Evolutionary conservation across 495 filamentous ascomycete species (phyloP).

Genomic region (Aspergillus cristatus): DNA sequence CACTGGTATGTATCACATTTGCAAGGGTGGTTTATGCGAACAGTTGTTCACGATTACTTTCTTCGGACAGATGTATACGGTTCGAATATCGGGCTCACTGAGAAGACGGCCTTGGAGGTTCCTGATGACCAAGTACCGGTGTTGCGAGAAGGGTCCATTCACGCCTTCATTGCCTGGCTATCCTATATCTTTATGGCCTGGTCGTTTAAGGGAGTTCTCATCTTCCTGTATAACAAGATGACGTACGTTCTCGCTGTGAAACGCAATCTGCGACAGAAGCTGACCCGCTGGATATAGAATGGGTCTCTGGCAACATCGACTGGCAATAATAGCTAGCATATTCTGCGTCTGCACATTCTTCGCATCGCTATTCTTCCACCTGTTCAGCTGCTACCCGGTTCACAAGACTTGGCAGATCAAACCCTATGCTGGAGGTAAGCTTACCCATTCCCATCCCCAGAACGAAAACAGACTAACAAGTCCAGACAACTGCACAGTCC

Average conservation of each 20-base stretch:
- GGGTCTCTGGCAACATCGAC: constrained; percentile 10
- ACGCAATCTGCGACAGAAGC: not conserved
- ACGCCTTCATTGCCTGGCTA: constrained; percentile 27
- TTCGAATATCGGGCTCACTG: constrained; percentile 9
- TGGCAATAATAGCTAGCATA: constrained; percentile 2
- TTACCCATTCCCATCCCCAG: no score
- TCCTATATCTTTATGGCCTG: constrained; percentile 39
- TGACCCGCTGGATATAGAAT: constrained; percentile 1
- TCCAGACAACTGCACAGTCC: constrained; percentile 11
- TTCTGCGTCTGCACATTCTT: constrained; percentile 32
- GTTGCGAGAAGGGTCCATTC: constrained; percentile 3
- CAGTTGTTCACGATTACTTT: not conserved
- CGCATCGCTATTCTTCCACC: constrained; percentile 29
- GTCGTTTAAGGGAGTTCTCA: constrained; percentile 39
- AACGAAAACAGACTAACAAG: no score
- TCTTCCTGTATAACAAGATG: constrained; percentile 39
- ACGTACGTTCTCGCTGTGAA: constrained; percentile 24
- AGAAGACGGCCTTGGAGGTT: constrained; percentile 3
- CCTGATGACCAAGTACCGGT: constrained; percentile 1
- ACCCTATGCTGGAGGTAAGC: constrained; percentile 30
- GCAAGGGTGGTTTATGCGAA: not conserved
- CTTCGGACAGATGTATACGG: constrained; percentile 3
- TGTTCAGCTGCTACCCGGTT: constrained; percentile 33
- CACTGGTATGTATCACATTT: constrained; percentile 1
- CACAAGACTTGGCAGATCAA: constrained; percentile 38